Base-by-base conservation (phyloP, 1,284 basidiomycete genomes). In the Phylloporus gajari region DNA sequence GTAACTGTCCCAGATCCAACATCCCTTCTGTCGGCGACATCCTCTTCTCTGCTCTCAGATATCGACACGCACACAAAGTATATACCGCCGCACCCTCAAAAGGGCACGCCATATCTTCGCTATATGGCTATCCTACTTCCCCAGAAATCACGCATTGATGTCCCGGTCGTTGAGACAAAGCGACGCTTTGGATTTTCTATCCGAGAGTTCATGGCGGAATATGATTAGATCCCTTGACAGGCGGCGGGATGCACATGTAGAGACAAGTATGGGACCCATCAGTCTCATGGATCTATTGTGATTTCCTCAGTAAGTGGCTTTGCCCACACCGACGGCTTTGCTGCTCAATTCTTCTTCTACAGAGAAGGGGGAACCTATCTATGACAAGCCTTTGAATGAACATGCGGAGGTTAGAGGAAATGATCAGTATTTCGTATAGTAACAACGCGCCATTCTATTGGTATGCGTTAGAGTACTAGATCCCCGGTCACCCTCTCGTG, bases 81-180 rank as follows among this genome's bases (percentile, higher is more conserved):
- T 78, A 84, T 96, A 70, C 94, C 96, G 5, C 96, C 96, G 7
- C 95, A 97, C 78, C 96, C 96, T 8, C 93, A 95, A 79, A 88
- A 88, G 46, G 95, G 95, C 62, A 93, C 95, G 9, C 90, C 90
- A 0, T 96, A 95, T 83, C 96, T 97, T 84, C 93, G 96, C 69
- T 97, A 97, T 83, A 91, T 91, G 3, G 77, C 92, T 38, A 84
- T 97, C 30, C 85, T 97, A 40, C 87, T 97, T 66, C 92, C 91
- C n/a, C 95, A 97, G 76, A 75, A 80, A 42, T 80, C 85, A 65
- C 82, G 83, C 25, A 80, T 88, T 25, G 77, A 83, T n/a, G 80
- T 86, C 32, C 85, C 85, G 21, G 77, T 82, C 12, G 72, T 86
- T 25, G 74, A 81, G 15, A 81, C 79, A 53, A 76, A 83, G 3